phyloP scores from a whole-genome alignment of 768 basidiomycete species.

The Chlorophyllum brunneum region DNA sequence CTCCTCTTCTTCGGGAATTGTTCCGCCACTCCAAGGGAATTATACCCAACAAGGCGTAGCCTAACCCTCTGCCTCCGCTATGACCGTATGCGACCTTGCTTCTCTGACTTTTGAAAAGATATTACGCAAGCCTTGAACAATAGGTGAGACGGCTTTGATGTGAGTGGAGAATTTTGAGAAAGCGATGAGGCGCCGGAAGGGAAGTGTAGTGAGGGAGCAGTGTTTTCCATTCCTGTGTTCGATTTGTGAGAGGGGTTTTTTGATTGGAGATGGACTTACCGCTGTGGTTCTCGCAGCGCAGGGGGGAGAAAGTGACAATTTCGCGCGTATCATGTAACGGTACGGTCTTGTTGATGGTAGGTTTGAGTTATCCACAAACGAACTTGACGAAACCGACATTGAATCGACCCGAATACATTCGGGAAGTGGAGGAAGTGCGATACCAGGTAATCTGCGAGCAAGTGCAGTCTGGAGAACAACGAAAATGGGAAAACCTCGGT shows the following conservation, averaged over 20 bases:
- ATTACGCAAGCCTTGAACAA: constrained; percentile 63
- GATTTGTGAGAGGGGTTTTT: constrained; percentile 7
- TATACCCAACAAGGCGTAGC: constrained; percentile 69
- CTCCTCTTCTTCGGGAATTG: constrained; percentile 31
- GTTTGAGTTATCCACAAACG: constrained; percentile 73
- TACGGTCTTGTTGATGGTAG: constrained; percentile 67
- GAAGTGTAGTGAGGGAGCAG: constrained; percentile 57
- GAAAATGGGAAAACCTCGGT: constrained; percentile 84
- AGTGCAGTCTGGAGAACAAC: constrained; percentile 72
- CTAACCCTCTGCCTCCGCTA: constrained; percentile 69
- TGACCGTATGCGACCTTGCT: constrained; percentile 72
- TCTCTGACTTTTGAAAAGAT: constrained; percentile 63
- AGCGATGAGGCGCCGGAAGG: constrained; percentile 52
- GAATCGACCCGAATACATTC: constrained; percentile 85
- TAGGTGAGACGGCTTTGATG: constrained; percentile 59
- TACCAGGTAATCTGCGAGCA: constrained; percentile 63
- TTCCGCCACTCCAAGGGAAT: constrained; percentile 54
- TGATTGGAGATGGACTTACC: constrained; percentile 29
- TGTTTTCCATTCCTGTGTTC: constrained; percentile 64
- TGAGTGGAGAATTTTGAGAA: constrained; percentile 64
- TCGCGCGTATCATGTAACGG: constrained; percentile 76
- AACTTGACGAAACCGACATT: constrained; percentile 81
- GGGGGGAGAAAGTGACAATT: constrained; percentile 74
- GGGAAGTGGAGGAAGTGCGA: constrained; percentile 77
- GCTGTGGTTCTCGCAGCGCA: constrained; percentile 68